phyloP scores from a whole-genome alignment of 345 rosid species.

The Streptanthus diversifolius region DNA sequence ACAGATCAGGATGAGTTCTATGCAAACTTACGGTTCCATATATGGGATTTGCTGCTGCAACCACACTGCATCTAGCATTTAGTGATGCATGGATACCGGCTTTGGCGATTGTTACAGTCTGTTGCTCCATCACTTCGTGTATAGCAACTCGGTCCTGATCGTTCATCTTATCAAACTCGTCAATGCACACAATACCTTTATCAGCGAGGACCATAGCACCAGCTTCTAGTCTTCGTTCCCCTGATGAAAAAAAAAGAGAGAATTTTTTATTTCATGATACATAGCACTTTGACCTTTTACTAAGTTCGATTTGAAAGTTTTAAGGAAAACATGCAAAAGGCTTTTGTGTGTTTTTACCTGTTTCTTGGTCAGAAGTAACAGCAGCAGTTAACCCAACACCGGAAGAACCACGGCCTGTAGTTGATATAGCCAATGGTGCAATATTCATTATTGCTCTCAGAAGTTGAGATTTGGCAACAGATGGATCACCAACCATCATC shows the following conservation, averaged over 20 bases:
- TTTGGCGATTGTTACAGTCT: slow-evolving; percentile 98
- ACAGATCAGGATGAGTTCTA: not conserved
- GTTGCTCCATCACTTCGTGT: slow-evolving; percentile 99
- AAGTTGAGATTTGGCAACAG: slow-evolving; percentile 98
- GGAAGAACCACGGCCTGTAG: slow-evolving; percentile 98
- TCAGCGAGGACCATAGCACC: slow-evolving; percentile 99
- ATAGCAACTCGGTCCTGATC: slow-evolving; percentile 99
- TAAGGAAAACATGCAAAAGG: not conserved
- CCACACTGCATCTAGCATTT: slow-evolving; percentile 97
- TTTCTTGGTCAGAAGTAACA: slow-evolving; percentile 98
- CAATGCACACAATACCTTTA: slow-evolving; percentile 94
- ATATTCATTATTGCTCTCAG: slow-evolving; percentile 94
- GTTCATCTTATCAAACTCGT: slow-evolving; percentile 99
- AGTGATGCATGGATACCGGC: slow-evolving; percentile 98
- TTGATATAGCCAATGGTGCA: slow-evolving; percentile 99
- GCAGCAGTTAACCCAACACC: slow-evolving; percentile 99
- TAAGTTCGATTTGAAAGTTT: not conserved
- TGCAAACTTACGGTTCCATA: slow-evolving; percentile 85
- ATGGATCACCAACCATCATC: slow-evolving; percentile 99
- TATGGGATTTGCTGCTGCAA: slow-evolving; percentile 99
- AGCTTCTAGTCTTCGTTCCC: slow-evolving; percentile 98
- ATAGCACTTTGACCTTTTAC: not conserved
- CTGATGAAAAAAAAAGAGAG: slow-evolving; percentile 37
- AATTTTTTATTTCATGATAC: slow-evolving; percentile 1
- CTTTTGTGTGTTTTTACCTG: slow-evolving; percentile 47